These are phyloP conservation scores for Rossbeevera mucosa DNA, from an alignment of 768 basidiomycete genomes.

Conservation along the genomic window DNA sequence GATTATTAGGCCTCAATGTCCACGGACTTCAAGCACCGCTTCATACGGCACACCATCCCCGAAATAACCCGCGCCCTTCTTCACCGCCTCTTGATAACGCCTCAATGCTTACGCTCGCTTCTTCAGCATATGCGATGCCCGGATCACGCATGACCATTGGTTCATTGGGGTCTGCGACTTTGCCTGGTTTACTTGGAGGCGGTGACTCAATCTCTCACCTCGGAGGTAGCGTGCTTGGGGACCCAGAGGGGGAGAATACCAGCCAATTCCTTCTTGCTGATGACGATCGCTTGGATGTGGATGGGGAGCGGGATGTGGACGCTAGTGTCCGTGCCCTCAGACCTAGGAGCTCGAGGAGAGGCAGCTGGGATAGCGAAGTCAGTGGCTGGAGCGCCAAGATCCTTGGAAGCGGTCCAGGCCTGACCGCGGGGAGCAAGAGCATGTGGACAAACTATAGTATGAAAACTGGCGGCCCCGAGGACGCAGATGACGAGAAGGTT, in stretches of 20 bases:
- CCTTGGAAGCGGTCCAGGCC: constrained; percentile 41
- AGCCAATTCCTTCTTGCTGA: constrained; percentile 66
- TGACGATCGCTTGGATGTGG: constrained; percentile 54
- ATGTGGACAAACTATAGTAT: constrained; percentile 58
- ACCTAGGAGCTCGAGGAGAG: constrained; percentile 78
- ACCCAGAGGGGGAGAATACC: constrained; percentile 52
- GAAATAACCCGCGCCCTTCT: constrained; percentile 91
- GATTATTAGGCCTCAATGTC: constrained; percentile 25
- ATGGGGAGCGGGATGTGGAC: constrained; percentile 61
- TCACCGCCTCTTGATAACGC: constrained; percentile 91
- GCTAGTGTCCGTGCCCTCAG: constrained; percentile 89
- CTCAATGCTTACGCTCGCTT: constrained; percentile 87
- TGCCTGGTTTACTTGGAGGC: constrained; percentile 48
- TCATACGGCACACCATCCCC: constrained; percentile 88
- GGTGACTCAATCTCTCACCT: constrained; percentile 70
- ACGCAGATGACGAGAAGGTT: constrained; percentile 33
- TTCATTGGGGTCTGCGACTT: constrained; percentile 39
- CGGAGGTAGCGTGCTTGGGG: constrained; percentile 55
- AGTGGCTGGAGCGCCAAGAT: constrained; percentile 83
- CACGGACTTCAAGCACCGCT: constrained; percentile 69
- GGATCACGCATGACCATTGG: constrained; percentile 47
- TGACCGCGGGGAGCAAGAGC: constrained; percentile 50
- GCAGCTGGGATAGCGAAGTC: constrained; percentile 89
- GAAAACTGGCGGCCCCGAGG: constrained; percentile 50
- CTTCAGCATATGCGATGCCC: constrained; percentile 81